Base-by-base conservation (phyloP, 2,329 filamentous ascomycete species). In the Onygena corvina region DNA sequence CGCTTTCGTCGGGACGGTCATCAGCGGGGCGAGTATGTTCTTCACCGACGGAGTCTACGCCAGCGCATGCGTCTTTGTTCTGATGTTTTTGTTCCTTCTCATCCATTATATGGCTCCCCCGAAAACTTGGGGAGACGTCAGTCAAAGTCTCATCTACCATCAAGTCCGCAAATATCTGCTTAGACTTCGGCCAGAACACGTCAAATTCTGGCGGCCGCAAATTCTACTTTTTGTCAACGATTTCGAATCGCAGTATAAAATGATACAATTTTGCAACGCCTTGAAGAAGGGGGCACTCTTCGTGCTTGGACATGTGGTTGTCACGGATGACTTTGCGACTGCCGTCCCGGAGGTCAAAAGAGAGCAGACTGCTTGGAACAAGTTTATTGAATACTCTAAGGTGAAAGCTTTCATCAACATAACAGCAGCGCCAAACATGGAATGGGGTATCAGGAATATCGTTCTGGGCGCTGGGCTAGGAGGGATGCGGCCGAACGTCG, bases 371-470 rank as follows among this genome's bases (percentile, higher is more conserved):
- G 79, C 84, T 0, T 92, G 87, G 87, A 83, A 84, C 21, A 87
- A 84, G 57, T 89, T 89, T 55, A 90, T 94, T 42, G 86, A 93
- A 58, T 87, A 81, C 55, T 87, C 85, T 1, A 81, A 79, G 57
- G 87, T 93, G 61, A 94, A 94, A 64, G 87, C 87, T 0, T 94
- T 94, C 61, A 82, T 93, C 9, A 89, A 94, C 57, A 77, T 94
- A 47, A 80, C 84, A 11, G 85, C 94, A 62, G 86, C 86, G 1
- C 87, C 87, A 0, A 79, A 80, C 2, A 78, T 89, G 25, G 87
- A 84, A 58, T 94, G 87, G 87, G 87, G 87, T 0, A 77, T 86
- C 18, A 76, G 87, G 16, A 94, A 93, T 58, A 72, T 93, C 40
- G 84, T 92, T 6, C 67, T 94, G 7, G 85, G 83, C 8, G 83